Conservation (phyloP, 2,329 filamentous ascomycete genomes). For the Aspergillus sp. region DNA sequence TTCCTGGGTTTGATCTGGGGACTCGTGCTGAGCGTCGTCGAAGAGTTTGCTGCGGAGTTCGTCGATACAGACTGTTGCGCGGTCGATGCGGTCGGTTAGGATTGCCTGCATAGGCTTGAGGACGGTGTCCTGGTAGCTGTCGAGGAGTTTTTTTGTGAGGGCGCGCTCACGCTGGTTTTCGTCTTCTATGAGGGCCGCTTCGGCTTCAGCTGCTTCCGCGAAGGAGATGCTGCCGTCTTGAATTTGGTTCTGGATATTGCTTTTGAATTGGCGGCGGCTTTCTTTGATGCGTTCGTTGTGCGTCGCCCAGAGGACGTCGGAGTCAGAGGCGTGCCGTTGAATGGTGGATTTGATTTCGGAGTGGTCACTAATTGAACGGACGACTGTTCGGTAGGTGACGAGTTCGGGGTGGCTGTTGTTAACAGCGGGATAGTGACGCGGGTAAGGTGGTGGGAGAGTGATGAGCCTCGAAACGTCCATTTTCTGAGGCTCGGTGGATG, state of each 20-base stretch:
- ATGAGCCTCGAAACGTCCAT: slow-evolving; percentile 90
- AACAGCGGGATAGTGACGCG: slow-evolving; percentile 89
- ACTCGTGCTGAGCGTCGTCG: slow-evolving; percentile 65
- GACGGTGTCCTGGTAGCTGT: slow-evolving; percentile 78
- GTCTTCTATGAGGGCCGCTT: slow-evolving; percentile 70
- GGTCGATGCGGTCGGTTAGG: slow-evolving; percentile 71
- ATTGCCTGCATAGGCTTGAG: slow-evolving; percentile 82
- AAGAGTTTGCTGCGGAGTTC: slow-evolving; percentile 71
- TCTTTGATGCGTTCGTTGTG: slow-evolving; percentile 54
- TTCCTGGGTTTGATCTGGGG: slow-evolving; percentile 83
- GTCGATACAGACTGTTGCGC: slow-evolving; percentile 75
- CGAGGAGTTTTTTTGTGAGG: slow-evolving; percentile 76
- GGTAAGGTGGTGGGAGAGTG: slow-evolving; percentile 89
- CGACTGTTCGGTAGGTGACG: slow-evolving; percentile 70
- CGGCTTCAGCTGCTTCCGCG: slow-evolving; percentile 77
- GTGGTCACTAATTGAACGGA: slow-evolving; percentile 73
- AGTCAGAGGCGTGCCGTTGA: slow-evolving; percentile 44
- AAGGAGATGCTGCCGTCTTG: slow-evolving; percentile 76
- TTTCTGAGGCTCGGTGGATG: slow-evolving; percentile 48
- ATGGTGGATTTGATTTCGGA: slow-evolving; percentile 70
- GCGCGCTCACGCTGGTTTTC: slow-evolving; percentile 71
- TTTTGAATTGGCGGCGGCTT: slow-evolving; percentile 65
- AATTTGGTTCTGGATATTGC: slow-evolving; percentile 77
- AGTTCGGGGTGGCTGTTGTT: slow-evolving; percentile 94
- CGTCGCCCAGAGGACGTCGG: slow-evolving; percentile 58